Evolutionary conservation across 1,284 basidiomycete species (phyloP).

Genomic region (Pseudozyma thailandica): DNA sequence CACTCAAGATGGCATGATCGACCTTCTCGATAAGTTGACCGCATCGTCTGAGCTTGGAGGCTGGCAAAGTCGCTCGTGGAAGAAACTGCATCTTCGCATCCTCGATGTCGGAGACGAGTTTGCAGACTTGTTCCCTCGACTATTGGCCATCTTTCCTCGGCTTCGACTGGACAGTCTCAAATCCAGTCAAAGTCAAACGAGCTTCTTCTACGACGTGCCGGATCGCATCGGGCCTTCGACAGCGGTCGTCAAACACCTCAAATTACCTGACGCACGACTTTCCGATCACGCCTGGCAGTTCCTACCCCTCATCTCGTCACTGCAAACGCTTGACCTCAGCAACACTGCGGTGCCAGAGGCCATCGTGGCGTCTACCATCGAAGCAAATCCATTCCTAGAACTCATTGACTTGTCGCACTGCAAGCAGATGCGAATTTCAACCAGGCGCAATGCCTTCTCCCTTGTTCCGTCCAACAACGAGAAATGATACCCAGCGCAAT

Average conservation of each 20-base stretch:
- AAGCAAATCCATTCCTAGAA: constrained; percentile 19
- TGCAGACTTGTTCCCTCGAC: constrained; percentile 18
- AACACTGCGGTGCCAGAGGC: constrained; percentile 30
- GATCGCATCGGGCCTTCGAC: background rate
- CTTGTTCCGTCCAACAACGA: constrained; percentile 1
- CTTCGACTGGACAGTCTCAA: constrained; percentile 18
- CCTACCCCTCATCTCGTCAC: constrained; percentile 8
- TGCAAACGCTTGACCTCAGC: constrained; percentile 24
- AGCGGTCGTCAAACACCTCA: constrained; percentile 18
- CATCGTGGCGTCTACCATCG: constrained; percentile 17
- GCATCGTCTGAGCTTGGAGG: background rate
- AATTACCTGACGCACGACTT: constrained; percentile 17
- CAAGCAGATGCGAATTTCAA: constrained; percentile 26
- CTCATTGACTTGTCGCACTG: constrained; percentile 22
- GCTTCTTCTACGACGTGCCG: constrained; percentile 15
- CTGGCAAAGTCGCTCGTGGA: constrained; percentile 13
- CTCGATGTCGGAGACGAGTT: constrained; percentile 28
- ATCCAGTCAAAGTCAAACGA: constrained; percentile 14
- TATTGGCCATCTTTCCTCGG: constrained; percentile 16
- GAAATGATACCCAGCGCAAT: constrained; percentile 9
- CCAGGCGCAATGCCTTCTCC: constrained; percentile 24
- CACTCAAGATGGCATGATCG: constrained; percentile 20
- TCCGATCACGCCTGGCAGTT: constrained; percentile 25
- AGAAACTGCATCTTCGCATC: constrained; percentile 13
- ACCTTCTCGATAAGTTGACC: constrained; percentile 14